Base-by-base conservation (phyloP, 1,139 yeast species). In the Suhomyces bokatorum region DNA sequence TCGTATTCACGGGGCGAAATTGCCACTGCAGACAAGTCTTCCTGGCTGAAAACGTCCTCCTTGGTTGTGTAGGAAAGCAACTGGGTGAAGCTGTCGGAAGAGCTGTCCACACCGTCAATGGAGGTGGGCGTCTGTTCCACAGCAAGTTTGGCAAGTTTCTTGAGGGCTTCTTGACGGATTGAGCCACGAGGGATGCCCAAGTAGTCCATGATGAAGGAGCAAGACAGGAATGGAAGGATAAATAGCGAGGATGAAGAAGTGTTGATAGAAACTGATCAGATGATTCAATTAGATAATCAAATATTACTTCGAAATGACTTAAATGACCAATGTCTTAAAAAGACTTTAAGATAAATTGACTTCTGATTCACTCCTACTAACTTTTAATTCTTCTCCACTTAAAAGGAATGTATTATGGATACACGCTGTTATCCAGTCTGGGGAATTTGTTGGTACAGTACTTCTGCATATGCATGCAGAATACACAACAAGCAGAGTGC, bases 1-100 rank as follows among this genome's bases (percentile, higher is more conserved):
- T 90, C 96, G 57, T 83, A 76, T 60, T 89, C 96, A 43, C 77
- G 78, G 30, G 70, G 59, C 2, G 76, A 62, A 42, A 81, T 69
- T 1, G 81, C 78, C 15, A 73, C 70, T 12, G 49, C 49, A 1
- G 70, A 59, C 28, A 63, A 45, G 15, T 40, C 44, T 15, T 41
- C 43, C 13, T 39, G 44, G 24, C 35, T 45, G 42, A 42, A 39
- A 9, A 32, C 43, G 17, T 48, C 53, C 15, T 41, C 49, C 36
- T 54, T 52, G 3, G 64, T 54, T 14, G 67, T 57, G 36, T 55
- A 52, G 2, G 56, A 45, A 35, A 69, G 49, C 41, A 69, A 56
- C 29, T 54, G 59, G 40, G 57, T 45, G 47, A 67, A 67, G 43
- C 62, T 62, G 39, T 63, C 65, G 29, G 45, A 32, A n/a, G 43